Base-by-base conservation (phyloP, 805 yeast genomes). In the Myxozyma kluyveri region DNA sequence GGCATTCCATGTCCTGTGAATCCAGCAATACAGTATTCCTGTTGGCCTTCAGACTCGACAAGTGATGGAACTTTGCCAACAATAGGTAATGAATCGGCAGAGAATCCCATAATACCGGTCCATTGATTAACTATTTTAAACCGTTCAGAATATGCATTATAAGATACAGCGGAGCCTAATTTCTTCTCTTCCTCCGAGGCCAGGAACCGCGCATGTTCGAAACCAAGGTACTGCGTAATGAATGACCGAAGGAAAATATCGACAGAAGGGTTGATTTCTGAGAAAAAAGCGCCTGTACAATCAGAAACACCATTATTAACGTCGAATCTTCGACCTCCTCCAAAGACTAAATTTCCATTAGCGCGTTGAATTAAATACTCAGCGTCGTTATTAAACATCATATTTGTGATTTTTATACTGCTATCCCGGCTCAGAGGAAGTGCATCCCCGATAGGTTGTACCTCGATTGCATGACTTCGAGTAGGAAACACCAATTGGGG, bases 1-100 rank as follows among this genome's bases (percentile, higher is more conserved):
- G 80, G 78, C 79, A 76, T 75, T 21, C 80, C 80, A 61, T 76
- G 80, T 2, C 79, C 80, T 39, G 73, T 71, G 62, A 74, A 76
- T 0, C 80, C 80, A 3, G 79, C 78, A 54, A 69, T 64, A n/a
- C 72, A 63, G 52, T 61, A 75, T n/a, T 68, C 65, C n/a, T 48
- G 49, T 49, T 67, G 63, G 33, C 33, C 14, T 9, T 9, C 33
- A 29, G 66, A 65, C 3, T 57, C 62, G 21, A 63, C 23, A 21
- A 45, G 38, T 7, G 59, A 42, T 3, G 59, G 58, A 27, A 75
- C 50, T 47, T 70, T 73, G 21, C 80, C 80, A 18, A 75, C 75
- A 45, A 69, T 68, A 2, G 80, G 80, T 23, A 69, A 49, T 3
- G 52, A 57, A 54, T 75, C 77, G 26, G 67, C 66, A 3, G 78